phyloP scores from a whole-genome alignment of 2,329 filamentous ascomycete genomes.

The Alternaria solani region DNA sequence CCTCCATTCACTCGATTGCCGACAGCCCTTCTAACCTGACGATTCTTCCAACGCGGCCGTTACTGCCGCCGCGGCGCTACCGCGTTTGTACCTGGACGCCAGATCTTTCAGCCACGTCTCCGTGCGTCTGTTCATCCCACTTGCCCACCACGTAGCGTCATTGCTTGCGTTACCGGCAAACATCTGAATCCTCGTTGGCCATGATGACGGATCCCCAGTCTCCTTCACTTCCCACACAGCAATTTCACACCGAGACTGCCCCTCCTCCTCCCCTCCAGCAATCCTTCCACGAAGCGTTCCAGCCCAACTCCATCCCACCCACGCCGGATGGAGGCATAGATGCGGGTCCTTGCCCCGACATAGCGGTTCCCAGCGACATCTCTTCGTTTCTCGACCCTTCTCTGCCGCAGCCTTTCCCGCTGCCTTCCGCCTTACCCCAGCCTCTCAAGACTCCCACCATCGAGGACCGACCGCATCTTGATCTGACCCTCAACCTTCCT shows the following conservation, averaged over 20 bases:
- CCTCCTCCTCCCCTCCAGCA: slow-evolving; percentile 10
- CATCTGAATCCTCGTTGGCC: slow-evolving; percentile 18
- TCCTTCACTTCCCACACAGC: slow-evolving; percentile 19
- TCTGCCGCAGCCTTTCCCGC: slow-evolving; percentile 40
- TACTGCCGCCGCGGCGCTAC: slow-evolving; percentile 29
- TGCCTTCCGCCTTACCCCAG: slow-evolving; percentile 33
- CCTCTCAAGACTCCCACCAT: slow-evolving; percentile 36
- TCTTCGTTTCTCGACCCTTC: slow-evolving; percentile 40
- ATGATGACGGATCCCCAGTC: slow-evolving; percentile 26
- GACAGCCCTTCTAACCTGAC: slow-evolving; percentile 8
- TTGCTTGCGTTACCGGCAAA: slow-evolving; percentile 20
- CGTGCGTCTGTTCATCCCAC: slow-evolving; percentile 26
- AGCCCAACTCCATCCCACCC: slow-evolving; percentile 25
- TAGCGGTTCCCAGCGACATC: slow-evolving; percentile 21
- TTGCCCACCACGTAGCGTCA: slow-evolving; percentile 22
- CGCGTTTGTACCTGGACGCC: slow-evolving; percentile 31
- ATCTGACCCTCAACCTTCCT: slow-evolving; percentile 37
- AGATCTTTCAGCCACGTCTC: slow-evolving; percentile 39
- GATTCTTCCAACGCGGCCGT: slow-evolving; percentile 24
- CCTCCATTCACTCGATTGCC: slow-evolving; percentile 8
- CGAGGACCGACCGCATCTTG: slow-evolving; percentile 37
- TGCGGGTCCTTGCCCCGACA: slow-evolving; percentile 25
- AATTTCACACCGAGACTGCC: slow-evolving; percentile 21
- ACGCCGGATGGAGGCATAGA: slow-evolving; percentile 30
- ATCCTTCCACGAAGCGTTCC: slow-evolving; percentile 1